Percentiles rank a stretch among this genome's conserved stretches.
phyloP scores from a whole-genome alignment of 2,329 filamentous ascomycete species.

The Fusarium acutatum region DNA sequence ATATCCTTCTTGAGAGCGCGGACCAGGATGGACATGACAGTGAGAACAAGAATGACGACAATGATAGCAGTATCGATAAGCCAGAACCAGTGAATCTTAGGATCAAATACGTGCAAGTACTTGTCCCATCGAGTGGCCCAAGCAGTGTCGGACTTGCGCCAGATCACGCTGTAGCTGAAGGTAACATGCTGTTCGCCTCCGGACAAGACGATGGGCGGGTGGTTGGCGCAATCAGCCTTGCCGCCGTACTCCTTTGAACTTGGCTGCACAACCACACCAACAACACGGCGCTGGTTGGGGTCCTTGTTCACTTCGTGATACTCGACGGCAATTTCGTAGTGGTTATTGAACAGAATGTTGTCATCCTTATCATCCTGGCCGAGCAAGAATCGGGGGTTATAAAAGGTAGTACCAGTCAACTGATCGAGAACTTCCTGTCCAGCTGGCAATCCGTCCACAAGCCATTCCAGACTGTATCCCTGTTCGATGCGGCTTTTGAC shows the following conservation, averaged over 20 bases:
- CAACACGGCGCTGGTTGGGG: constrained; percentile 80
- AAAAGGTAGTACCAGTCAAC: constrained; percentile 80
- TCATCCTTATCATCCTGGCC: constrained; percentile 65
- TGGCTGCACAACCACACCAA: constrained; percentile 90
- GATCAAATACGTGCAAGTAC: constrained; percentile 95
- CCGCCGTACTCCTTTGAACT: constrained; percentile 70
- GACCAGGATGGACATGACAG: constrained; percentile 91
- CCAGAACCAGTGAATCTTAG: constrained; percentile 99
- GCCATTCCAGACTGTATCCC: constrained; percentile 93
- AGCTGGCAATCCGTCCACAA: constrained; percentile 92
- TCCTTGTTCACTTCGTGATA: constrained; percentile 81
- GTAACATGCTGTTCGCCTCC: constrained; percentile 69
- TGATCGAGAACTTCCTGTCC: constrained; percentile 84
- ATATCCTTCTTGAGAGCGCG: constrained; percentile 94
- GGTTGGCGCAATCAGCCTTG: constrained; percentile 70
- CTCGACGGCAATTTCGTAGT: constrained; percentile 93
- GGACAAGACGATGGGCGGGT: constrained; percentile 69
- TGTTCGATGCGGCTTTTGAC: constrained; percentile 84
- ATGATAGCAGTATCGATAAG: constrained; percentile 96
- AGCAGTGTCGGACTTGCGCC: constrained; percentile 82
- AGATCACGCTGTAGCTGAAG: constrained; percentile 94
- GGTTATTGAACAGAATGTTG: constrained; percentile 81
- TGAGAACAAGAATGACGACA: constrained; percentile 88
- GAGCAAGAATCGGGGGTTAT: constrained; percentile 89
- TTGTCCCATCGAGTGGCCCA: constrained; percentile 99